Evolutionary conservation across 208 protist genomes (phyloP).

Genomic region (Endotrypanum monterogeii): DNA sequence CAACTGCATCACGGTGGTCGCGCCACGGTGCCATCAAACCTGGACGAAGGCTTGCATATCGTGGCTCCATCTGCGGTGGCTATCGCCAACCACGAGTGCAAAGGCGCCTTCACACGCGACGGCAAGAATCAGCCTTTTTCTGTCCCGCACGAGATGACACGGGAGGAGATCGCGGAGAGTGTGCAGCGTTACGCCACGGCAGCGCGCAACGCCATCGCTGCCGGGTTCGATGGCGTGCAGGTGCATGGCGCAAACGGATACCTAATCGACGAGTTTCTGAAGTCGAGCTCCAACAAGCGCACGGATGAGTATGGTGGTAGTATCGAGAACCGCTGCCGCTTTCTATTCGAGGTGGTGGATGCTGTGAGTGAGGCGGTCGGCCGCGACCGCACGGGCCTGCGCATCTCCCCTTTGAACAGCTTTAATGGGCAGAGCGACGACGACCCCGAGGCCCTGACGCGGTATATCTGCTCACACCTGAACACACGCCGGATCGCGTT

Average conservation of each 20-base stretch:
- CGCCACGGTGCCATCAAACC: conserved; percentile 37
- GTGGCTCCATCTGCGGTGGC: conserved; percentile 29
- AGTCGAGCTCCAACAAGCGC: conserved; percentile 64
- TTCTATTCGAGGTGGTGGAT: conserved; percentile 78
- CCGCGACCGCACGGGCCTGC: conserved; percentile 45
- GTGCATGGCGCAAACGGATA: conserved; percentile 93
- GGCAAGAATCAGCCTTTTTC: conserved; percentile 36
- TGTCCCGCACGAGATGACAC: conserved; percentile 43
- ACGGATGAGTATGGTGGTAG: conserved; percentile 90
- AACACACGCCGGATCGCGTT: conserved; percentile 48
- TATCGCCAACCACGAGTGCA: conserved; percentile 35
- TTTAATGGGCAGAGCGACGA: conserved; percentile 41
- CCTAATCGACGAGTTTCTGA: conserved; percentile 88
- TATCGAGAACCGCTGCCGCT: conserved; percentile 74
- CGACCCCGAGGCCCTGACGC: conserved; percentile 46
- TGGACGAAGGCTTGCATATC: conserved; percentile 31
- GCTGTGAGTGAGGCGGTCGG: conserved; percentile 48
- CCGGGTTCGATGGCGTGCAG: conserved; percentile 92
- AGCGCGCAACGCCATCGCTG: conserved; percentile 65
- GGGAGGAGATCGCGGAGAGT: conserved; percentile 59
- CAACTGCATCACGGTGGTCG: conserved; percentile 73
- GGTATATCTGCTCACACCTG: conserved; percentile 56
- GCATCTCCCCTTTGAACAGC: conserved; percentile 64
- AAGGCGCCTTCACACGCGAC: conserved; percentile 13
- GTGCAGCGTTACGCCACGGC: conserved; percentile 65